Evolutionary conservation across 2,329 filamentous ascomycete genomes (phyloP), one percentile per base, ranked within the genome.

Genomic region (Pseudogymnoascus sp.): DNA sequence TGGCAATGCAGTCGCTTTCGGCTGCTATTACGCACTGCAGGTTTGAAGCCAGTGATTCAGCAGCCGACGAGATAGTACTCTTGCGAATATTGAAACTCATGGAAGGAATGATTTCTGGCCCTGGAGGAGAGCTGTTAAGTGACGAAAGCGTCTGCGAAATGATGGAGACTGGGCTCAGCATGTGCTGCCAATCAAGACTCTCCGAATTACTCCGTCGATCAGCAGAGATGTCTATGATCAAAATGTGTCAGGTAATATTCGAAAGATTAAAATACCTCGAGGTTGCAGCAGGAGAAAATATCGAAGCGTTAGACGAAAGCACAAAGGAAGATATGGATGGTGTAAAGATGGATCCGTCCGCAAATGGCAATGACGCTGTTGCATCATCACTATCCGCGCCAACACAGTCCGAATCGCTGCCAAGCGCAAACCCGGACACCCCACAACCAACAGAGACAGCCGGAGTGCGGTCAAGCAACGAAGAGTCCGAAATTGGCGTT

Each of bases 191-290:
- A 71, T 85, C 90, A 61, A 86, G 93, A 61, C 86, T 97, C 64
- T 97, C 92, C 8, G 92, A 97, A 69, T 86, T 97, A 3, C 78
- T 99, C 61, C 86, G 93, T 66, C 84, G 92, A 66, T 96, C 92
- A 18, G 94, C 94, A 1, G 94, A 99, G 75, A 94, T 96, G 71
- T 88, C 92, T 61, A 97, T 99, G 92, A 90, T 97, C 52, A 90
- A 91, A 67, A 99, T 99, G 94, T 97, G 94, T 72, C 94, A 99
- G 76, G 92, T 96, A 67, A 96, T 99, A 69, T 99, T 99, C 72
- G 89, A 92, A 74, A 87, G 95, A 64, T 78, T 99, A 60, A 96
- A 96, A 74, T 87, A 92, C 66, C 78, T 97, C 6, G 90, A 95
- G 69, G 82, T 89, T 55, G 88, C 92, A 71, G 83, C 86, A 21